Evolutionary conservation across 1,284 basidiomycete species (phyloP), one percentile per base, ranked within the genome.

Genomic region (Pseudozyma pruni): DNA sequence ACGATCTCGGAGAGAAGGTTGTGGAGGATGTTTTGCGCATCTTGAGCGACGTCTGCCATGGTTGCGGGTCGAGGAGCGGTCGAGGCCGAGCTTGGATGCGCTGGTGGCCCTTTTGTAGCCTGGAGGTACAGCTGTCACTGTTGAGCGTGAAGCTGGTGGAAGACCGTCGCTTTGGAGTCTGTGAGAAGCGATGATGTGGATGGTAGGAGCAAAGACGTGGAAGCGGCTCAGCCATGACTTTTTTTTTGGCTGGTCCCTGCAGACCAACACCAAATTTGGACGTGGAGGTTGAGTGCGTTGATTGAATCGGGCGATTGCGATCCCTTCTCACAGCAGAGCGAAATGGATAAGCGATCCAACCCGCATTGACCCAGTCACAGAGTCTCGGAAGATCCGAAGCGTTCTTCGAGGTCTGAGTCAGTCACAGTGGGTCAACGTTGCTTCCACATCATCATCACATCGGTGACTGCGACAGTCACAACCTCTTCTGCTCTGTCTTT

Each of bases 1-100:
- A 72, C 63, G 44, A 58, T 19, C 14, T 53, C 50, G 33, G 61
- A 62, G 31, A 70, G 49, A 7, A 71, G 47, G 25, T 70, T 54
- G 53, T 70, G 67, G 19, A 69, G 9, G 16, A 66, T 37, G 17
- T 41, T 34, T 11, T 44, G 37, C 4, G 57, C 39, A 5, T 57
- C 42, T 10, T 53, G 43, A 20, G 48, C 54, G 13, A 53, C 45
- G 20, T 55, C 66, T 10, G 66, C 46, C 66, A 69, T 69, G 34
- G n/a, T 61, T 38, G 53, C 19, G 4, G 23, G 20, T 9, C 8
- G 10, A 5, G 20, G n/a, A 34, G 11, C 9, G 9, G 16, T 22
- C 17, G 19, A 35, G 23, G 3, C 17, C 32, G 14, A 19, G 13
- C 22, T 20, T 3, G 37, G 11, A 8, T n/a, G n/a, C n/a, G n/a